Conservation (phyloP, 2,329 filamentous ascomycete genomes). For the Tolypocladium tropicale region DNA sequence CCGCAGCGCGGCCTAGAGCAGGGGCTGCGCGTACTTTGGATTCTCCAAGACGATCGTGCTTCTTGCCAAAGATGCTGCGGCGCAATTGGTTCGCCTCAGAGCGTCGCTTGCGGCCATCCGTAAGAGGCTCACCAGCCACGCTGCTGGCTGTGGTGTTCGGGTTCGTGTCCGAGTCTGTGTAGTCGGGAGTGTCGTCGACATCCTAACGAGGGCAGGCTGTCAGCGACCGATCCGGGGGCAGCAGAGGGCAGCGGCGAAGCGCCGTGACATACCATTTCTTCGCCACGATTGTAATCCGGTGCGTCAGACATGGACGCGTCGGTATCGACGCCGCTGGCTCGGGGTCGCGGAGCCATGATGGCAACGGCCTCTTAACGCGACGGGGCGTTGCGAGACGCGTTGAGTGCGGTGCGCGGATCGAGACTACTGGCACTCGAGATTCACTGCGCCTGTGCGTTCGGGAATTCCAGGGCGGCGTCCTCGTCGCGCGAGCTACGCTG, state of each 20-base stretch:
- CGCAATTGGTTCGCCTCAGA: conserved; percentile 83
- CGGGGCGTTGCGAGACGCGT: conserved; percentile 36
- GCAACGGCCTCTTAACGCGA: conserved; percentile 40
- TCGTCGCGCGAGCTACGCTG: background rate
- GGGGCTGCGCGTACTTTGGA: conserved; percentile 58
- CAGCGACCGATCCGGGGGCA: background rate
- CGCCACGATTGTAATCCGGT: conserved; percentile 32
- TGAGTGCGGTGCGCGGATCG: conserved; percentile 9
- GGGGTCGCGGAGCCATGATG: conserved; percentile 45
- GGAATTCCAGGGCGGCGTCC: background rate
- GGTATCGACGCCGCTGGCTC: conserved; percentile 41
- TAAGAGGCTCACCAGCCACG: conserved; percentile 61
- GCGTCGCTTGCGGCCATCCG: conserved; percentile 75
- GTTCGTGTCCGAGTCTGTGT: conserved; percentile 57
- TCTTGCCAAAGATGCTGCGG: conserved; percentile 87
- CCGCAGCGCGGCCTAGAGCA: background rate
- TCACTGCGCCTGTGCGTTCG: background rate
- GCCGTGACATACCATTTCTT: conserved; percentile 35
- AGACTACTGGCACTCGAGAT: background rate
- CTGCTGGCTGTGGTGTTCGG: conserved; percentile 71
- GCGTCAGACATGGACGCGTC: conserved; percentile 56
- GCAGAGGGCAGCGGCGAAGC: background rate
- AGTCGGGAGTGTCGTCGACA: conserved; percentile 56
- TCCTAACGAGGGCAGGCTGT: conserved; percentile 28
- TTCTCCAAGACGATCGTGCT: conserved; percentile 83